Percentiles rank a stretch among this genome's conserved stretches.
Conservation (phyloP, 2,329 filamentous ascomycete genomes). For the Anthostomella pinea region DNA sequence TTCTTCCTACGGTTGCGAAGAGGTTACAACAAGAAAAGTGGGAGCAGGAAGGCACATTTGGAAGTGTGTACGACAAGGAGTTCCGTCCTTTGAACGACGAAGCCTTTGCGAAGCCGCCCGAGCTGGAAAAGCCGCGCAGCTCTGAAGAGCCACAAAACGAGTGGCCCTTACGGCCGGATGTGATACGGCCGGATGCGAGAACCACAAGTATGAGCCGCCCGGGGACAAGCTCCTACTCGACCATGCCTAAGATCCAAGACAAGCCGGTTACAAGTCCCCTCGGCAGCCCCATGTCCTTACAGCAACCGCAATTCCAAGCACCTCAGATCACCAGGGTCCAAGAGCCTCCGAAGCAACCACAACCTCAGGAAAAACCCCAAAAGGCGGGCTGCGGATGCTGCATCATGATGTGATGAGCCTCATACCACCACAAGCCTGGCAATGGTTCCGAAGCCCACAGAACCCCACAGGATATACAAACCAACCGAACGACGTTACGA, state of each 20-base stretch:
- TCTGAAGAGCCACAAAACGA: slow-evolving; percentile 41
- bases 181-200: slow-evolving; percentile 49
- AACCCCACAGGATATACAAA: slow-evolving; percentile 12
- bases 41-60: slow-evolving; percentile 87
- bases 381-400: slow-evolving; percentile 67
- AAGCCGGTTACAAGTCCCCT: slow-evolving; percentile 39
- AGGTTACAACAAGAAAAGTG: slow-evolving; percentile 91
- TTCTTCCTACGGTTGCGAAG: slow-evolving; percentile 90
- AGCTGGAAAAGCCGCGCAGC: slow-evolving; percentile 41
- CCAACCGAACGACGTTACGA: slow-evolving; percentile 25
- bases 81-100: slow-evolving; percentile 80
- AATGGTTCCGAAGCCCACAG: slow-evolving; percentile 7
- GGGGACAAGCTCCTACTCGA: slow-evolving; percentile 55
- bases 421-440: slow-evolving; percentile 9
- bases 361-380: slow-evolving; percentile 46
- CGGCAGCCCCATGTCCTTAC: slow-evolving; percentile 44
- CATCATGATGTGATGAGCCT: slow-evolving; percentile 64
- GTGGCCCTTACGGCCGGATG: slow-evolving; percentile 57
- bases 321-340: slow-evolving; percentile 44
- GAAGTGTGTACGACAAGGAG: slow-evolving; percentile 80
- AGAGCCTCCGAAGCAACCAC: slow-evolving; percentile 51
- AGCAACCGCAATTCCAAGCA: slow-evolving; percentile 41
- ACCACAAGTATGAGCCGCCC: slow-evolving; percentile 47
- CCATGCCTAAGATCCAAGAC: slow-evolving; percentile 59
- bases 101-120: slow-evolving; percentile 45